phyloP scores from a whole-genome alignment of 1,284 basidiomycete genomes.

The Leccinum subspadiceum region DNA sequence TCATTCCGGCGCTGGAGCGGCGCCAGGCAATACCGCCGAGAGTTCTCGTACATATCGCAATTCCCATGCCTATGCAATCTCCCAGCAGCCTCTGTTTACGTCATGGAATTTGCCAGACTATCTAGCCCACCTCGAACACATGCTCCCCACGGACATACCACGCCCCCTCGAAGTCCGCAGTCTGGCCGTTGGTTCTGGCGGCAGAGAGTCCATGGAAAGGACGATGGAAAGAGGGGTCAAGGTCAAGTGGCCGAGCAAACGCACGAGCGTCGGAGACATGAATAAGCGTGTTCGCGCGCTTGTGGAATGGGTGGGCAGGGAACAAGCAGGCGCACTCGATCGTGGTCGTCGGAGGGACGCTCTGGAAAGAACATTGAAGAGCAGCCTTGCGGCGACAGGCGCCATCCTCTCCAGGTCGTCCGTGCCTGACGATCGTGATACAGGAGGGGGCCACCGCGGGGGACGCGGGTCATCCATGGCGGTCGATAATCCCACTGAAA shows the following conservation, averaged over 20 bases:
- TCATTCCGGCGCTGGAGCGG: constrained; percentile 35
- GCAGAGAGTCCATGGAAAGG: constrained; percentile 46
- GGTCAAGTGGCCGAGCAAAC: constrained; percentile 91
- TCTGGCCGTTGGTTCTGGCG: constrained; percentile 39
- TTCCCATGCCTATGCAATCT: constrained; percentile 72
- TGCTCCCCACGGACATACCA: constrained; percentile 77
- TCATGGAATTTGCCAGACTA: constrained; percentile 95
- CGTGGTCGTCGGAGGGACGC: constrained; percentile 67
- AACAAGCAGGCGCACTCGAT: constrained; percentile 76
- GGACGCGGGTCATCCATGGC: constrained; percentile 26
- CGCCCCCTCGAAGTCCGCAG: constrained; percentile 73
- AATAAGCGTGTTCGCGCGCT: constrained; percentile 91
- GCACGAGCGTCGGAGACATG: constrained; percentile 95
- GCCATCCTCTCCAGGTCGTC: constrained; percentile 6
- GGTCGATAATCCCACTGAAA: constrained; percentile 19
- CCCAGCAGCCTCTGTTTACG: constrained; percentile 72
- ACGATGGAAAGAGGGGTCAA: constrained; percentile 85
- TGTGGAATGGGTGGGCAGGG: constrained; percentile 88
- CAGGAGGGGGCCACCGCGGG: constrained; percentile 14
- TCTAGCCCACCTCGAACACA: constrained; percentile 81
- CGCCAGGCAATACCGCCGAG: constrained; percentile 24
- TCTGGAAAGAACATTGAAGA: constrained; percentile 55
- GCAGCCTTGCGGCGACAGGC: constrained; percentile 19
- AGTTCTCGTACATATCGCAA: constrained; percentile 63
- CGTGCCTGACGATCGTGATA: constrained; percentile 18